Base-by-base conservation (phyloP, 345 rosid species). In the Citropsis articulata region DNA sequence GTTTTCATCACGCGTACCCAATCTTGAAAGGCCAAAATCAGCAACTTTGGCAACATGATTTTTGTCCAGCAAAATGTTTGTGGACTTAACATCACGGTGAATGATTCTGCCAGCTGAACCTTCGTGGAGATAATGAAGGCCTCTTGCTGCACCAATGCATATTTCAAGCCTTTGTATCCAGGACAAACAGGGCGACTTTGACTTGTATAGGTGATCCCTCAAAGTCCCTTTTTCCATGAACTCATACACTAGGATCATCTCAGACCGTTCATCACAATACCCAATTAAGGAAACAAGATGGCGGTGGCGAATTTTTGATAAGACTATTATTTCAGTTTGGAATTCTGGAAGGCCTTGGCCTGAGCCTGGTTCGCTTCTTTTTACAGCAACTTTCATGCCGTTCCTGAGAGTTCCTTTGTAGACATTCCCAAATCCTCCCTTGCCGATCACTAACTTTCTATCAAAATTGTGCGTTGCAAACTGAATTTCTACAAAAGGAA, bases 231-330 rank as follows among this genome's bases (percentile, higher is more conserved):
- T 53, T 16, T 16, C 19, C 57, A 53, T 53, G 57, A 14, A 53
- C 7, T 53, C 57, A 53, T 53, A 53, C 6, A 53, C 57, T 18
- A 53, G 57, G 4, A 53, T 53, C 57, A 53, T 53, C 22, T 53
- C 57, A 14, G 7, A 53, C 21, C 7, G 19, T 18, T 53, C 57
- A 18, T 53, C 57, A 18, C 57, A 53, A 18, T 53, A 53, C 2
- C 57, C 57, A 53, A 53, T 18, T 73, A 94, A 82, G 12, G 98
- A 87, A 31, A 92, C 95, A 0, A 94, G 90, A 71, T 94, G 91
- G 16, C 84, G 90, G 73, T 91, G 97, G 1, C 86, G 77, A 63
- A 92, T 89, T 78, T 88, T 92, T 56, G 93, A 94, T 60, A 92
- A 77, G 31, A 88, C 80, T 75, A 61, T 86, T 79, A 90, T 84